Conservation (phyloP, 805 yeast genomes). For the Spencermartinsiella europaea region DNA sequence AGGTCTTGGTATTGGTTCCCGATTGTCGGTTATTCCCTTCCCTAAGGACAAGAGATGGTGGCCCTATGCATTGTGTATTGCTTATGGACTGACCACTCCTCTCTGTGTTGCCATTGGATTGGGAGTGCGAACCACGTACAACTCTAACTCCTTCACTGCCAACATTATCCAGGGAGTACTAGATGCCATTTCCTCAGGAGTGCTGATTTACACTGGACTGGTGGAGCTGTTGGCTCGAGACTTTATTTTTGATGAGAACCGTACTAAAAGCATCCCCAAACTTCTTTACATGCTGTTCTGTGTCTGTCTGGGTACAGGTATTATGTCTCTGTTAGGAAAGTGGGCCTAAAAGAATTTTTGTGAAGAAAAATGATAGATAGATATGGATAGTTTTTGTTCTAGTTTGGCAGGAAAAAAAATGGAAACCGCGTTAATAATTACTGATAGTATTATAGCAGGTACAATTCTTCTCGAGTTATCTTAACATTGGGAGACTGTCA, state of each 20-base stretch:
- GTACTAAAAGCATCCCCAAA: slow-evolving; percentile 39
- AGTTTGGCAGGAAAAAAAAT: too few species aligned
- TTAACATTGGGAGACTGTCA: too few species aligned
- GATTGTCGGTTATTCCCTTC: slow-evolving; percentile 57
- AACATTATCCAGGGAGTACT: slow-evolving; percentile 57
- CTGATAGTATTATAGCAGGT: too few species aligned
- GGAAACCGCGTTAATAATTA: too few species aligned
- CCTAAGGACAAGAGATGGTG: slow-evolving; percentile 42
- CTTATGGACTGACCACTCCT: slow-evolving; percentile 60
- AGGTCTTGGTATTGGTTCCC: slow-evolving; percentile 73
- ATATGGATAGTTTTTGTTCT: too few species aligned
- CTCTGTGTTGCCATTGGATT: slow-evolving; percentile 68
- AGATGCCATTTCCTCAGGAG: slow-evolving; percentile 68
- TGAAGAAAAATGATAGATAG: not conserved
- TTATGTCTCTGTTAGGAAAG: slow-evolving; percentile 71
- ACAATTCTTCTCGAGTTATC: too few species aligned
- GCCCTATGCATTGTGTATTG: slow-evolving; percentile 48
- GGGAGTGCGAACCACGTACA: slow-evolving; percentile 58
- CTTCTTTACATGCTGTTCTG: slow-evolving; percentile 38
- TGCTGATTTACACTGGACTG: slow-evolving; percentile 64
- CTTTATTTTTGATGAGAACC: slow-evolving; percentile 45
- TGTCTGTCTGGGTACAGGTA: slow-evolving; percentile 53
- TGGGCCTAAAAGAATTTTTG: slow-evolving; percentile 52
- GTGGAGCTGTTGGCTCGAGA: slow-evolving; percentile 75
- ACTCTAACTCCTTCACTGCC: slow-evolving; percentile 49